These are phyloP conservation scores for Colletotrichum sp. DNA, from an alignment of 2,329 filamentous ascomycete genomes.

Conservation along the genomic window DNA sequence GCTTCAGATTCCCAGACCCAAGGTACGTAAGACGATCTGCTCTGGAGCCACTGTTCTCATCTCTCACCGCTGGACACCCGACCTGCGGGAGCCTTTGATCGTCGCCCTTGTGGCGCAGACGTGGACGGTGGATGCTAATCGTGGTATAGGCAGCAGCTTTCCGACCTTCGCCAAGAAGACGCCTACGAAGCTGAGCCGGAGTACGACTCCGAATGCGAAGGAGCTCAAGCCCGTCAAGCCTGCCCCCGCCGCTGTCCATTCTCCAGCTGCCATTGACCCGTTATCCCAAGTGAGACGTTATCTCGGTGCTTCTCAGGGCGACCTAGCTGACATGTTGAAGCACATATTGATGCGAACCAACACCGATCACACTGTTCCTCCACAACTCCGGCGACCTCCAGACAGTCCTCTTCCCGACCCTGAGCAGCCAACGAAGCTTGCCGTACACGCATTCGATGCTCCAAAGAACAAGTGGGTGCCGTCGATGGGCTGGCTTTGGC, in stretches of 20 bases:
- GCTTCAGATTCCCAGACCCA: constrained; percentile 32
- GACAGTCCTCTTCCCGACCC: constrained; percentile 55
- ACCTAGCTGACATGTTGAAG: constrained; percentile 33
- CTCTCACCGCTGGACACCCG: not conserved
- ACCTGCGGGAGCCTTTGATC: not conserved
- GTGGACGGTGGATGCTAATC: constrained; percentile 3
- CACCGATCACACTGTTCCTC: constrained; percentile 62
- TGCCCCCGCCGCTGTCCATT: constrained; percentile 12
- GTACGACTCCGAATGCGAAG: constrained; percentile 18
- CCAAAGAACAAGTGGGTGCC: constrained; percentile 66
- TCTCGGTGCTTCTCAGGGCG: not conserved
- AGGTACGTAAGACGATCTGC: constrained; percentile 27
- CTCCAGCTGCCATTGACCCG: constrained; percentile 29
- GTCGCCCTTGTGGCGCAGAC: not conserved
- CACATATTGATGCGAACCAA: constrained; percentile 72
- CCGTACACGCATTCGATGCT: constrained; percentile 45
- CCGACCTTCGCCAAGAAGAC: constrained; percentile 19
- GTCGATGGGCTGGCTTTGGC: not conserved
- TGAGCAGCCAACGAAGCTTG: constrained; percentile 40
- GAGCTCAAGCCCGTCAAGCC: constrained; percentile 20
- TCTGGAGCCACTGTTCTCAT: not conserved
- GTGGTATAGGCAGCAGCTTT: constrained; percentile 14
- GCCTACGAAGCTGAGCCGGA: constrained; percentile 15
- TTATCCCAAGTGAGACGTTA: constrained; percentile 29
- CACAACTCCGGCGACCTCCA: constrained; percentile 58